Base-by-base conservation (phyloP, 2,329 filamentous ascomycete genomes). In the Trichoderma sp. region DNA sequence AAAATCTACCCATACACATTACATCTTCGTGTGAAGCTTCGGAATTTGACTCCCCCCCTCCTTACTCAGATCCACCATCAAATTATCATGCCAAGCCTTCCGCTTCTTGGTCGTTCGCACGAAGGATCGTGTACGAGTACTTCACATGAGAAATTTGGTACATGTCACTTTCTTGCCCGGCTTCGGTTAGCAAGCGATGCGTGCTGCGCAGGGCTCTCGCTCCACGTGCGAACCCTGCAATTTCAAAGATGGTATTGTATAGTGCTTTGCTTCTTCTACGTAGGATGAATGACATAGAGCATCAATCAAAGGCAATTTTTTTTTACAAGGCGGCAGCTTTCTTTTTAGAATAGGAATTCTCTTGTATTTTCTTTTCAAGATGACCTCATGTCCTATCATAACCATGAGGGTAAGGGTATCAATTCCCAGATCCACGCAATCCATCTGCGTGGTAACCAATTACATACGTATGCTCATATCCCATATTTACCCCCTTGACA, bases 321-420 rank as follows among this genome's bases (percentile, higher is more conserved):
- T 2, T 41, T 41, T 0, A 39, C 12, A 41, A 48, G 30, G 7
- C 0, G 54, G 30, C 7, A 19, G 12, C n/a, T 2, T 6, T 2
- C 15, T 45, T 5, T 45, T 5, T 60, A 28, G 45, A 52, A 45
- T 15, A 39, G 19, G 21, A 15, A 55, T 39, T 28, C 41, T 54
- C 50, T 17, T 51, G 41, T 52, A 65, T 65, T 59, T 9, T n/a
- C n/a, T 2, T 24, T 64, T 47, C 45, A 41, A 30, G 44, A 34
- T 44, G 30, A 43, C n/a, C 58, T 54, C 44, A 66, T 34, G n/a
- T 52, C 7, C 28, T 47, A 41, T 63, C 44, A 51, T 66, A 24
- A 52, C 50, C n/a, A 64, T 50, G 52, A 66, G 60, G 58, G 60
- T 54, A 66, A 58, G 64, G 64, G 64, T 66, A 66, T 66, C 64